Conservation (phyloP, 1,284 basidiomycete genomes). For the Cutaneotrichosporon mucoides region DNA sequence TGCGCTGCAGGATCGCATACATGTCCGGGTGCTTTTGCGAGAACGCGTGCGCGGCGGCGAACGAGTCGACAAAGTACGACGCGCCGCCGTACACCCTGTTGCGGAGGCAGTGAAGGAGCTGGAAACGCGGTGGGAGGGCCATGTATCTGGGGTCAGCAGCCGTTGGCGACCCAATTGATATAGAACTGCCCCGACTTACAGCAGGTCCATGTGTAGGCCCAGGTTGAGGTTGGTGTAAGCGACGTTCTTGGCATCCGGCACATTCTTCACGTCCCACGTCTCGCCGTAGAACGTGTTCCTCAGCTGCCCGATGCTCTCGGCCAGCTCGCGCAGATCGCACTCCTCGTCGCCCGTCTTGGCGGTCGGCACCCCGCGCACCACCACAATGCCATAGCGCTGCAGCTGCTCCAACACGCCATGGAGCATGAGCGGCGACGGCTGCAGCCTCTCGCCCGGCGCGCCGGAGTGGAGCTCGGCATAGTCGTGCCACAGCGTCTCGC, state of each 20-base stretch:
- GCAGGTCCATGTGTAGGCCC: constrained; percentile 86
- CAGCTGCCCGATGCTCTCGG: constrained; percentile 66
- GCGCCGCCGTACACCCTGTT: constrained; percentile 76
- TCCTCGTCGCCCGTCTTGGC: constrained; percentile 55
- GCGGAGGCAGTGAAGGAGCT: constrained; percentile 82
- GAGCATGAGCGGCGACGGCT: constrained; percentile 12
- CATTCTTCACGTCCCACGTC: constrained; percentile 82
- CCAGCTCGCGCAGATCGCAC: constrained; percentile 66
- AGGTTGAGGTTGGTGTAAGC: constrained; percentile 91
- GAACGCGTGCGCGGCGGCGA: constrained; percentile 58
- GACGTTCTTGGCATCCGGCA: constrained; percentile 72
- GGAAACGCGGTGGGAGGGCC: constrained; percentile 77
- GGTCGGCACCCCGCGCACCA: constrained; percentile 59
- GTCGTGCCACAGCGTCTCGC: constrained; percentile 7
- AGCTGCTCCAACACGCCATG: constrained; percentile 41
- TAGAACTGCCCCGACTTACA: constrained; percentile 55
- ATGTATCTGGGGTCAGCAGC: constrained; percentile 62
- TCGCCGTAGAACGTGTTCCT: constrained; percentile 86
- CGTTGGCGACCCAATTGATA: constrained; percentile 47
- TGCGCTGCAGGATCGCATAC: constrained; percentile 53
- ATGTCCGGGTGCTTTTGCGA: constrained; percentile 46
- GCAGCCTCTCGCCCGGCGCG: background rate
- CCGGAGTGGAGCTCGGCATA: constrained; percentile 14
- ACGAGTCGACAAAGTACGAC: constrained; percentile 84
- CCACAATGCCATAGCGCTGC: constrained; percentile 53